Percentiles rank a stretch among this genome's conserved stretches.
Conservation (phyloP, 2,329 filamentous ascomycete genomes). For the Xylaria sp. region DNA sequence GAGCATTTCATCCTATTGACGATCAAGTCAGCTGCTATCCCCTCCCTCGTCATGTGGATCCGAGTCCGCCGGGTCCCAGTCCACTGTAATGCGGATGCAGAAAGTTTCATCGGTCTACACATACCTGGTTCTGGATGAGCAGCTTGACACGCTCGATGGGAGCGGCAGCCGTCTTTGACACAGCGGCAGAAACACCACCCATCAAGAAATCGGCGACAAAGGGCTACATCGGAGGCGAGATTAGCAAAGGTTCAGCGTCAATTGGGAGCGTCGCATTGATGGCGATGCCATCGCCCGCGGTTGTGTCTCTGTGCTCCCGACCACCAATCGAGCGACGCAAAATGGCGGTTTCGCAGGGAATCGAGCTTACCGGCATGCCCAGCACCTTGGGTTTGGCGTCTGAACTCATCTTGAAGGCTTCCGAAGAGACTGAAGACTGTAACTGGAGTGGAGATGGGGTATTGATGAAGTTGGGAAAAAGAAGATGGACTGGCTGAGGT, state of each 20-base stretch:
- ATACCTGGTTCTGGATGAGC: slow-evolving; percentile 99
- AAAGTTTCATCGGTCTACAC: slow-evolving; percentile 54
- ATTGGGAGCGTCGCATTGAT: background rate
- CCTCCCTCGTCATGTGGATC: background rate
- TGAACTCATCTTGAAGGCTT: slow-evolving; percentile 62
- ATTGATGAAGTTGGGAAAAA: slow-evolving; percentile 68
- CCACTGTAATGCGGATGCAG: background rate
- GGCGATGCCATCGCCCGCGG: slow-evolving; percentile 34
- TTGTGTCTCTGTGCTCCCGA: slow-evolving; percentile 38
- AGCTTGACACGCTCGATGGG: slow-evolving; percentile 99
- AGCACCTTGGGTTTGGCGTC: slow-evolving; percentile 67
- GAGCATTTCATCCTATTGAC: slow-evolving; percentile 95
- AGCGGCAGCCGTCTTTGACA: slow-evolving; percentile 99
- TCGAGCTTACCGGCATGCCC: slow-evolving; percentile 70
- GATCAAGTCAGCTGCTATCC: background rate
- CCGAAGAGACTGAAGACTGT: slow-evolving; percentile 54
- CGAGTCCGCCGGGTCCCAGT: too few species aligned
- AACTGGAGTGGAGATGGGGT: slow-evolving; percentile 48
- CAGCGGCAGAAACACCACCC: slow-evolving; percentile 99
- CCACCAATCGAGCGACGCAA: slow-evolving; percentile 37
- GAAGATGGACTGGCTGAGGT: slow-evolving; percentile 20
- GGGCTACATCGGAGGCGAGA: slow-evolving; percentile 66
- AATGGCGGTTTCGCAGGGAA: slow-evolving; percentile 28
- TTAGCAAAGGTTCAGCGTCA: slow-evolving; percentile 49
- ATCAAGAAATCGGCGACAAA: slow-evolving; percentile 93